Evolutionary conservation across 331 rosid species (phyloP).

Genomic region (Cucumis variabilis): DNA sequence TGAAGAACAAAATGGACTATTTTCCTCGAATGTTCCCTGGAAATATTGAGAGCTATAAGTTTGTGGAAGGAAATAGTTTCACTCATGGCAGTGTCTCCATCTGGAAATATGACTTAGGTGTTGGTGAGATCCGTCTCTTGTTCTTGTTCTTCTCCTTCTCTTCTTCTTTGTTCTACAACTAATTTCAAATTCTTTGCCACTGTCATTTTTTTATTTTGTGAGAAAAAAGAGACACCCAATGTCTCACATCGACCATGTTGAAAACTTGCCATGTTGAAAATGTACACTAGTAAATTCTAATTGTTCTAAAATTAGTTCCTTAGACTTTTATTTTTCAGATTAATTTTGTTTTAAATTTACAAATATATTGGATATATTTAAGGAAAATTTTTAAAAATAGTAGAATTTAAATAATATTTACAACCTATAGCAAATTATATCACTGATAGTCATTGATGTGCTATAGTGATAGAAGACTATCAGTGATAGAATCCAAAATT

Average conservation of each 20-base stretch:
- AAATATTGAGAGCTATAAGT: conserved; percentile 19
- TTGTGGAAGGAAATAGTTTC: conserved; percentile 26
- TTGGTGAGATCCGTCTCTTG: neutral
- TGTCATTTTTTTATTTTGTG: neutral
- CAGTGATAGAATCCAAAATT: too few species aligned
- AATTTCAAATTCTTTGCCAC: neutral
- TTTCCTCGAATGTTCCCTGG: conserved; percentile 34
- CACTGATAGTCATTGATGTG: too few species aligned
- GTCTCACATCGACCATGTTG: neutral
- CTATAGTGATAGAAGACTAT: too few species aligned
- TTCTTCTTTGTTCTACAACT: neutral
- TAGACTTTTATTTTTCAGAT: too few species aligned
- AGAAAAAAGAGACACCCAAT: neutral
- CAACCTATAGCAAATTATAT: too few species aligned
- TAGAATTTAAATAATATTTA: too few species aligned
- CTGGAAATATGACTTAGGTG: conserved; percentile 38
- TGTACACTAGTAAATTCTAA: too few species aligned
- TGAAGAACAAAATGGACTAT: conserved; percentile 26
- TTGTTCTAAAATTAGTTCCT: too few species aligned
- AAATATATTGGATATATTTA: too few species aligned
- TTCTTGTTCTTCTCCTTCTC: neutral
- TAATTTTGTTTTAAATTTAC: too few species aligned
- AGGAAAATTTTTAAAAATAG: too few species aligned
- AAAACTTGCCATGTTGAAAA: too few species aligned
- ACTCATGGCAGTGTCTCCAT: conserved; percentile 25